Percentiles rank a stretch among this genome's conserved stretches.
Conservation (phyloP, 2,329 filamentous ascomycete species). For the Keithomyces neogunnii region DNA sequence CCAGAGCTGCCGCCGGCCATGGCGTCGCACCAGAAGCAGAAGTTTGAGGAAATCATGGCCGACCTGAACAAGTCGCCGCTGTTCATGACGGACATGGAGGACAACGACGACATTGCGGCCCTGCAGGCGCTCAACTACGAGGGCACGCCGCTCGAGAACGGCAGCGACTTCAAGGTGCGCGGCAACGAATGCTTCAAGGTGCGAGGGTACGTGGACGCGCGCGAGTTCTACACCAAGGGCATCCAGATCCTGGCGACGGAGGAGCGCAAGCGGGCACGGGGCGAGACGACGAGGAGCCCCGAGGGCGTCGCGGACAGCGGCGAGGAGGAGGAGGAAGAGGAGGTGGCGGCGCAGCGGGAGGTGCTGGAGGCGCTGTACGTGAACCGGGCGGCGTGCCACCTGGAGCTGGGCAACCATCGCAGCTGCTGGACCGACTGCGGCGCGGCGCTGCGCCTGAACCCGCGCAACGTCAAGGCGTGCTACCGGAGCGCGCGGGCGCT, state of each 20-base stretch:
- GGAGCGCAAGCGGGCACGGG: conserved; percentile 44
- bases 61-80: conserved; percentile 61
- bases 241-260: conserved; percentile 61
- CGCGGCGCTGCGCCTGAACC: conserved; percentile 68
- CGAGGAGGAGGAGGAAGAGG: conserved; percentile 43
- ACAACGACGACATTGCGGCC: conserved; percentile 78
- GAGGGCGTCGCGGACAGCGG: conserved; percentile 29
- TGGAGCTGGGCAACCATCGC: conserved; percentile 83
- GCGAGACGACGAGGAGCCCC: conserved; percentile 21
- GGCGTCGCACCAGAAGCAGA: conserved; percentile 32
- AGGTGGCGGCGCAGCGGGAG: conserved; percentile 49
- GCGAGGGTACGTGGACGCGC: conserved; percentile 70
- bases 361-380: conserved; percentile 70
- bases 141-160: conserved; percentile 78
- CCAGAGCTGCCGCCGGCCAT: conserved; percentile 40
- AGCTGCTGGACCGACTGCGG: conserved; percentile 80
- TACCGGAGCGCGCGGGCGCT: conserved; percentile 78
- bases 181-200: conserved; percentile 81
- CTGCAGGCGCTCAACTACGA: conserved; percentile 88
- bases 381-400: conserved; percentile 84
- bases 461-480: conserved; percentile 77
- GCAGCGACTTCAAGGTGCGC: conserved; percentile 76
- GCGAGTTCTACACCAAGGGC: conserved; percentile 88
- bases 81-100: conserved; percentile 91
- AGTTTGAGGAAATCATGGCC: conserved; percentile 45